These are phyloP conservation scores for Ananas comosus DNA, from an alignment of 176 grass and related monocot genomes.

Conservation along the genomic window DNA sequence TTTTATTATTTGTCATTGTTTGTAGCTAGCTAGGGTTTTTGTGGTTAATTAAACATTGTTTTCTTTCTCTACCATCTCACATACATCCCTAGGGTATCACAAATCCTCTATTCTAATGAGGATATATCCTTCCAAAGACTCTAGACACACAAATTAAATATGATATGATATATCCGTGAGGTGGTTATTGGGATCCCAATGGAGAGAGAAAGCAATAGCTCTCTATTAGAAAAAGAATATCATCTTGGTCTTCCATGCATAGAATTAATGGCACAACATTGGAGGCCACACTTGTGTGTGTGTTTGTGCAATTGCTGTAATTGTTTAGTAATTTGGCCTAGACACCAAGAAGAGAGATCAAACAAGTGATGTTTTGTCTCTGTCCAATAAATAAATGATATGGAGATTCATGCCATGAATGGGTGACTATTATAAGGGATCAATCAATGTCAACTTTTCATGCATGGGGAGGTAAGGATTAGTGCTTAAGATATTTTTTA, in stretches of 20 bases:
- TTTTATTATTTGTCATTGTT: too few species aligned
- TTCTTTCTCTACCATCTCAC: not conserved
- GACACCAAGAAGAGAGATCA: not conserved
- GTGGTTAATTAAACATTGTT: not conserved
- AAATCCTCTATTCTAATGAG: too few species aligned
- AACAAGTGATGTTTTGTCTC: not conserved
- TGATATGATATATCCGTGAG: not conserved
- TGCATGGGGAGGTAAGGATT: slow-evolving; percentile 3
- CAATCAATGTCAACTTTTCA: slow-evolving; percentile 12
- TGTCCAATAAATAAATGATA: not conserved
- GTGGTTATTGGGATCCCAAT: not conserved
- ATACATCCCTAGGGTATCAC: not conserved
- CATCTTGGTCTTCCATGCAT: not conserved
- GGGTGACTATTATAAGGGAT: slow-evolving; percentile 4
- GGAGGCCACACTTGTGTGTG: slow-evolving; percentile 14
- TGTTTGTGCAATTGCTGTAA: slow-evolving; percentile 1
- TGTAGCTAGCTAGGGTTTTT: not conserved
- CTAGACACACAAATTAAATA: not conserved
- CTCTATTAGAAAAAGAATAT: not conserved
- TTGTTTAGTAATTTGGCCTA: slow-evolving; percentile 3
- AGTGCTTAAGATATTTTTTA: not conserved
- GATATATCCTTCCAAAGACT: not conserved
- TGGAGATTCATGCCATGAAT: not conserved
- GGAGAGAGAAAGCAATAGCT: not conserved
- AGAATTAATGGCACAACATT: slow-evolving; percentile 25